These are phyloP conservation scores for Chaetoceros tenuissimus DNA, from an alignment of 108 stramenopile genomes.

Conservation along the genomic window DNA sequence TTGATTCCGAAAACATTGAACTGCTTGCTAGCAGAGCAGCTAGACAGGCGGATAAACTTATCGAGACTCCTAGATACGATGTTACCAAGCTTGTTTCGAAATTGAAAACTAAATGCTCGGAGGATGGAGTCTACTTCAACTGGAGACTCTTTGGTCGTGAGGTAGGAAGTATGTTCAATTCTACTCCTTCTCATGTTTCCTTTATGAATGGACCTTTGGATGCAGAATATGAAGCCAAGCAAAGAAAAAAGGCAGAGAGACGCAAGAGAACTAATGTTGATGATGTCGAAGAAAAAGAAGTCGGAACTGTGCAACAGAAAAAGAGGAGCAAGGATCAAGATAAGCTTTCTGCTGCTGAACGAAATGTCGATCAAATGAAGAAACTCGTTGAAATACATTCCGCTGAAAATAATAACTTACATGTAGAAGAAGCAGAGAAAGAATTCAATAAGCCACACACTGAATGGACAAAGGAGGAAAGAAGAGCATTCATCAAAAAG, in stretches of 20 bases:
- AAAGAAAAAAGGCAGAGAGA: conserved; percentile 38
- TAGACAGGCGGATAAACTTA: conserved; percentile 55
- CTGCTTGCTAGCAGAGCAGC: conserved; percentile 51
- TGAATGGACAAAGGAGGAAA: conserved; percentile 6
- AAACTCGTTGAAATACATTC: conserved; percentile 25
- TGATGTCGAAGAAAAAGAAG: conserved; percentile 45
- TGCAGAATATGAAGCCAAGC: conserved; percentile 29
- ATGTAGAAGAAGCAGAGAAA: conserved; percentile 10
- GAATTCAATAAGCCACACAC: conserved; percentile 13
- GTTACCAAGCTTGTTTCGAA: conserved; percentile 40
- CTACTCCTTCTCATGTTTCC: conserved; percentile 48
- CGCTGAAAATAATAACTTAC: conserved; percentile 9
- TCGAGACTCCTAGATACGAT: conserved; percentile 82
- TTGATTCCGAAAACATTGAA: conserved; percentile 79
- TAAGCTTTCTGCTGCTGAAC: conserved; percentile 59
- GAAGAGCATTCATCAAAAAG: conserved; percentile 13
- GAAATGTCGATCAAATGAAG: conserved; percentile 38
- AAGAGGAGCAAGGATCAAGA: conserved; percentile 39
- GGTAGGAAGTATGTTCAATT: conserved; percentile 70
- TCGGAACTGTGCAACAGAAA: conserved; percentile 44
- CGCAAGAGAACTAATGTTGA: conserved; percentile 17
- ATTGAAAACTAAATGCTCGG: conserved; percentile 18
- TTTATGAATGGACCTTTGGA: conserved; percentile 65
- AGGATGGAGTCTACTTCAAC: conserved; percentile 35
- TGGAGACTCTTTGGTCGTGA: conserved; percentile 59